Percentiles rank a stretch among this genome's conserved stretches.
These are phyloP conservation scores for Oehlia diaphana DNA, from an alignment of 192 early-diverging fungal species.

Conservation along the genomic window DNA sequence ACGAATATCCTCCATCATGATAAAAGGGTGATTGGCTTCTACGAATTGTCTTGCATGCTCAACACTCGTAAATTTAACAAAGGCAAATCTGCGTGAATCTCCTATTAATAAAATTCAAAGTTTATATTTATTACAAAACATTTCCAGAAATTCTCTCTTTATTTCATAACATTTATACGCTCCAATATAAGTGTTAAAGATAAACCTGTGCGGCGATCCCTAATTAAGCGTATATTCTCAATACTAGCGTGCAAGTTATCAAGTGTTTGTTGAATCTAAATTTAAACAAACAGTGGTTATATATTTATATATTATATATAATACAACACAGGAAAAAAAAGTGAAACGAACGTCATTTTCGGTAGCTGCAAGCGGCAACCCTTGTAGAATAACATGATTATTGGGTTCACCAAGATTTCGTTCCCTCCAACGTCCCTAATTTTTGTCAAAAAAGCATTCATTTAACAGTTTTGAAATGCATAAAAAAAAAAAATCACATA, in stretches of 20 bases:
- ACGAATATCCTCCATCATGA: conserved; percentile 36
- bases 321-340: not conserved
- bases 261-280: conserved; percentile 39
- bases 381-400: conserved; percentile 41
- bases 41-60: conserved; percentile 46
- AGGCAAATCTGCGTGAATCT: conserved; percentile 43
- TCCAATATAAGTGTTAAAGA: not conserved
- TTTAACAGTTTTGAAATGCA: not conserved
- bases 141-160: not conserved
- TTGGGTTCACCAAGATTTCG: conserved; percentile 35
- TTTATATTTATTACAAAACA: not conserved
- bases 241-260: conserved; percentile 40
- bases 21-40: conserved; percentile 34
- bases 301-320: not conserved
- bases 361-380: conserved; percentile 29
- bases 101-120: conserved; percentile 24
- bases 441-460: not conserved
- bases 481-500: too few relatives aligned
- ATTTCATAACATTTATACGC: not conserved
- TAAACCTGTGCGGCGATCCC: conserved; percentile 42
- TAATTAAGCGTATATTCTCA: conserved; percentile 40
- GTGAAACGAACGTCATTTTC: conserved; percentile 38
- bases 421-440: conserved; percentile 20
- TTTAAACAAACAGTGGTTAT: not conserved
- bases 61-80: conserved; percentile 47